These are phyloP conservation scores for Chlamydomonas incerta DNA, from an alignment of 139 green algal species.

Conservation along the genomic window DNA sequence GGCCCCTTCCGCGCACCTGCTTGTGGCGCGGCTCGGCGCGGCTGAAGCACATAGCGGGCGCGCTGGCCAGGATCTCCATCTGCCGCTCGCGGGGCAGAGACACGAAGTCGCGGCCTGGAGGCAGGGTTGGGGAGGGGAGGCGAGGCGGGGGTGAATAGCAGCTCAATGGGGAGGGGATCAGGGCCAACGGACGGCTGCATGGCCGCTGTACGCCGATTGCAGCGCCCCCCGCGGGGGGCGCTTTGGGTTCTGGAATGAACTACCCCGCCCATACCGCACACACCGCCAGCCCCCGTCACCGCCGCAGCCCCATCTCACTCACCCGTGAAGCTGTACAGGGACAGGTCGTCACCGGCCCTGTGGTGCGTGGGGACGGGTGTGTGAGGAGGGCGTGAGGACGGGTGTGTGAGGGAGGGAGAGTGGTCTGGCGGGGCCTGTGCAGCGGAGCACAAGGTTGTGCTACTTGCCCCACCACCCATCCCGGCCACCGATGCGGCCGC, in stretches of 20 bases:
- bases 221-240: background rate
- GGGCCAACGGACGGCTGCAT: too few species aligned
- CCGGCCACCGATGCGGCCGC: too few species aligned
- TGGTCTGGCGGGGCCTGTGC: too few species aligned
- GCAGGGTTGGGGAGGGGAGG: constrained; percentile 37
- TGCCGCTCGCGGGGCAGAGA: constrained; percentile 21
- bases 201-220: too few species aligned
- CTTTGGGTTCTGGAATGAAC: too few species aligned
- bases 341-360: constrained; percentile 34
- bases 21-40: constrained; percentile 97
- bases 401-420: background rate
- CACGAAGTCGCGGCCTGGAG: constrained; percentile 45
- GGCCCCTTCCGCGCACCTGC: constrained; percentile 50
- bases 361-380: background rate
- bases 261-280: too few species aligned
- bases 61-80: constrained; percentile 32
- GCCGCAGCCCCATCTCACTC: background rate
- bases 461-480: too few species aligned
- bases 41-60: constrained; percentile 82
- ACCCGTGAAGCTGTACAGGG: constrained; percentile 27
- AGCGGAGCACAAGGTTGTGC: too few species aligned
- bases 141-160: background rate
- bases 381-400: background rate
- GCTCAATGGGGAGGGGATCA: too few species aligned
- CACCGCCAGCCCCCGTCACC: too few species aligned